phyloP scores from a whole-genome alignment of 306 rosid genomes.

The Vicia villosa region DNA sequence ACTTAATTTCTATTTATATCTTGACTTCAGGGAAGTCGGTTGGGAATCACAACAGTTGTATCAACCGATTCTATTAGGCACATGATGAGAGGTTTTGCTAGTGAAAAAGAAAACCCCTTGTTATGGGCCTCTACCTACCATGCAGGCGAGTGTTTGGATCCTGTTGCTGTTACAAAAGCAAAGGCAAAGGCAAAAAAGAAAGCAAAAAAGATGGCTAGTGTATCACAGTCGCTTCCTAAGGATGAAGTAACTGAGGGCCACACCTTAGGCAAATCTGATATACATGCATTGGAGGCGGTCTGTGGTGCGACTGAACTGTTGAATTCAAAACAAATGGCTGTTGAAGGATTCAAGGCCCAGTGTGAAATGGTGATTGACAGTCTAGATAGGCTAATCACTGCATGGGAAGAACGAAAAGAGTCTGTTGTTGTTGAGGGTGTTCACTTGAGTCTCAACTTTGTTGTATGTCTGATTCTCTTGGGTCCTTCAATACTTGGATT shows the following conservation, averaged over 20 bases:
- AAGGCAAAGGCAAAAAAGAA: conserved; percentile 76
- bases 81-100: conserved; percentile 96
- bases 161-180: conserved; percentile 87
- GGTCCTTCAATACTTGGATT: conserved; percentile 6
- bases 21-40: conserved; percentile 76
- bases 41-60: conserved; percentile 90
- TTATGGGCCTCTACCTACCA: conserved; percentile 97
- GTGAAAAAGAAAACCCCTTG: conserved; percentile 86
- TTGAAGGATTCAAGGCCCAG: conserved; percentile 95
- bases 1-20: conserved; percentile 26
- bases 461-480: conserved; percentile 51
- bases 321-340: conserved; percentile 86
- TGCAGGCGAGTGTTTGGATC: conserved; percentile 96
- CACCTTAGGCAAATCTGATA: conserved; percentile 48
- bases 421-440: conserved; percentile 98
- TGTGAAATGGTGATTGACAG: conserved; percentile 99
- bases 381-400: conserved; percentile 94
- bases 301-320: conserved; percentile 53
- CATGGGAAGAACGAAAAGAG: conserved; percentile 96
- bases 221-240: conserved; percentile 48
- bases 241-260: conserved; percentile 55
- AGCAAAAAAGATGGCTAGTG: conserved; percentile 71
- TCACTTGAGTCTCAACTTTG: conserved; percentile 96
- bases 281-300: conserved; percentile 36
- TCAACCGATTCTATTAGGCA: conserved; percentile 94